A percentile compares a stretch with the other conserved stretches of the same genome.
Evolutionary conservation across 2,329 filamentous ascomycete species (phyloP).

Genomic region (Penicillium palitans): DNA sequence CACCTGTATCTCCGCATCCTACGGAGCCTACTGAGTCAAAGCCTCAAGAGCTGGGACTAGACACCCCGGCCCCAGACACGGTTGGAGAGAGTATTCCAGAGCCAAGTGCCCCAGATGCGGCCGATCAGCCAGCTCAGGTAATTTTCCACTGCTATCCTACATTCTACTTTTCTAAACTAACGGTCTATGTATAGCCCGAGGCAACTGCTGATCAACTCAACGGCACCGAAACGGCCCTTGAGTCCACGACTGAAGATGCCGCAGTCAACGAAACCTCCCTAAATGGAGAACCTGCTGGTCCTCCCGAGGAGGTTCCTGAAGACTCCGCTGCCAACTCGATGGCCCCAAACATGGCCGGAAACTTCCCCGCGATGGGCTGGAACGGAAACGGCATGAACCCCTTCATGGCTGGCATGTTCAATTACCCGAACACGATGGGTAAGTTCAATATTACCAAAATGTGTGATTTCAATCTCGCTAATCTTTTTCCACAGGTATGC

Average conservation of each 20-base stretch:
- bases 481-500: conserved; percentile 61
- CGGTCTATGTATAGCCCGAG: conserved; percentile 13
- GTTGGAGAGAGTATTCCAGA: conserved; percentile 9
- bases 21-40: conserved; percentile 10
- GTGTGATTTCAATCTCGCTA: conserved; percentile 23
- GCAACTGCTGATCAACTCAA: conserved; percentile 12
- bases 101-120: conserved; percentile 4
- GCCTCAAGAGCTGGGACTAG: conserved; percentile 16
- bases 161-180: neutral
- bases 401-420: conserved; percentile 49
- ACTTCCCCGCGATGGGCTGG: conserved; percentile 62
- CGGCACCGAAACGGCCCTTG: conserved; percentile 12
- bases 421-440: conserved; percentile 90
- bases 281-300: neutral
- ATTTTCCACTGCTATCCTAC: neutral
- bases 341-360: conserved; percentile 50
- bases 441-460: conserved; percentile 43
- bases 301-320: conserved; percentile 1
- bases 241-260: conserved; percentile 15
- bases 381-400: conserved; percentile 68
- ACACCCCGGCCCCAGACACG: conserved; percentile 10
- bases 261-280: neutral
- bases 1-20: conserved; percentile 4
- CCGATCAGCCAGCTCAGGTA: conserved; percentile 23
- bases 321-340: conserved; percentile 27